A percentile compares a stretch with the other conserved stretches of the same genome.
Evolutionary conservation across 2,329 filamentous ascomycete species (phyloP).

Genomic region (Gliomastix tumulicola): DNA sequence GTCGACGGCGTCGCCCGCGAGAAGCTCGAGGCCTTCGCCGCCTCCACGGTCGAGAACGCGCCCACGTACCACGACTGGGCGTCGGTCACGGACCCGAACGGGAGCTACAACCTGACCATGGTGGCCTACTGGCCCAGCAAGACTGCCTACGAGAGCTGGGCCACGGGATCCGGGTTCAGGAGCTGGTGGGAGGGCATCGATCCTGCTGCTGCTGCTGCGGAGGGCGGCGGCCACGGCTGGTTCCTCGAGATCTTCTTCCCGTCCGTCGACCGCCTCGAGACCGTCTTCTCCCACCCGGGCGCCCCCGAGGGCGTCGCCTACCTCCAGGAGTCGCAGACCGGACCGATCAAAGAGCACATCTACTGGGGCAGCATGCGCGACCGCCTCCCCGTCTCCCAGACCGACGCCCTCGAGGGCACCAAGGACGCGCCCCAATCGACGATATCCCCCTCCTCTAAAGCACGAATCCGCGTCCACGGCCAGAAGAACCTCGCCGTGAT

Average conservation of each 20-base stretch:
- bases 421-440: conserved; percentile 1
- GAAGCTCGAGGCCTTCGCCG: conserved; percentile 2
- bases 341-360: conserved; percentile 30
- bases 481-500: conserved; percentile 33
- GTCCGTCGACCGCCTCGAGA: conserved; percentile 33
- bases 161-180: not conserved
- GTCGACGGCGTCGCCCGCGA: not conserved
- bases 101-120: conserved; percentile 7
- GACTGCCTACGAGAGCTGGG: not conserved
- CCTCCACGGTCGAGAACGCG: conserved; percentile 1
- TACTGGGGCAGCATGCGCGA: conserved; percentile 41
- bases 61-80: conserved; percentile 8
- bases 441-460: not conserved
- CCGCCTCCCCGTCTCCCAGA: conserved; percentile 28
- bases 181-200: not conserved
- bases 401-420: conserved; percentile 21
- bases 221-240: conserved; percentile 22
- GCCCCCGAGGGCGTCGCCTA: conserved; percentile 30
- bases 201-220: too few species aligned
- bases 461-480: conserved; percentile 23
- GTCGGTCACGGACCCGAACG: conserved; percentile 7
- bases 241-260: conserved; percentile 34
- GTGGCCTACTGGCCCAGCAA: not conserved
- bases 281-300: conserved; percentile 26
- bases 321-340: conserved; percentile 26